Evolutionary conservation across 2,329 filamentous ascomycete genomes (phyloP).

Genomic region (Xylariaceae sp.): DNA sequence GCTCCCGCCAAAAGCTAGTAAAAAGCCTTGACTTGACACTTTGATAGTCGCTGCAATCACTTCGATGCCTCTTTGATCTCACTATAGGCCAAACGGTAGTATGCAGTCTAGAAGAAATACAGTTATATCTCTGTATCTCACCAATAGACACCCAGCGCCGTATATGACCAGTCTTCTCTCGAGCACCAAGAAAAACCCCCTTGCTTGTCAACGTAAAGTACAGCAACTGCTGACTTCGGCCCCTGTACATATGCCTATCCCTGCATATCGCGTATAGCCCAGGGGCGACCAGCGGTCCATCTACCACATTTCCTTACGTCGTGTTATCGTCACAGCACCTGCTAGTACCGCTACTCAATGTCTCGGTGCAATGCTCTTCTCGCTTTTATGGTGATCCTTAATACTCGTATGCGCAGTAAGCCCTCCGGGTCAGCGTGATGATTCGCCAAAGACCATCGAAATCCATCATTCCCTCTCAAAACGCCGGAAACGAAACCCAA

Average conservation of each 20-base stretch:
- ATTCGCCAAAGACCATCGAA: slow-evolving; percentile 30
- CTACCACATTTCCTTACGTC: slow-evolving; percentile 9
- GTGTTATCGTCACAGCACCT: slow-evolving; percentile 10
- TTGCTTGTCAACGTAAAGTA: slow-evolving; percentile 8
- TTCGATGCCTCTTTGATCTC: slow-evolving; percentile 14
- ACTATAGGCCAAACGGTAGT: slow-evolving; percentile 9
- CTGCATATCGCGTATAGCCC: no score
- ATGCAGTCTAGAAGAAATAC: slow-evolving; percentile 11
- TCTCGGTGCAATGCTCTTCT: slow-evolving; percentile 17
- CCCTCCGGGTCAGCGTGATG: slow-evolving; percentile 23
- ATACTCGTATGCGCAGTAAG: slow-evolving; percentile 21
- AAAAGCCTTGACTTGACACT: no score
- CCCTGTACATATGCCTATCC: no score
- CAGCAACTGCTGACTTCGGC: slow-evolving; percentile 8
- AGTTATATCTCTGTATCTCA: slow-evolving; percentile 10
- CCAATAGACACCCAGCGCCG: background rate
- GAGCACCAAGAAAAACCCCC: slow-evolving; percentile 7
- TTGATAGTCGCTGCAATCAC: background rate
- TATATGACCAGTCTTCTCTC: slow-evolving; percentile 7
- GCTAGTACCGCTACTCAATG: slow-evolving; percentile 14
- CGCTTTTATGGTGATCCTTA: slow-evolving; percentile 11
- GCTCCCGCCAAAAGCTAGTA: no score
- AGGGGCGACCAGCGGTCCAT: no score
- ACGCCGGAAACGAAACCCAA: slow-evolving; percentile 37
- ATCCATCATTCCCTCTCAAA: slow-evolving; percentile 37